Percentiles rank a stretch among this genome's conserved stretches.
phyloP scores from a whole-genome alignment of 2,329 filamentous ascomycete species.

The Ceratocystis colombiana region DNA sequence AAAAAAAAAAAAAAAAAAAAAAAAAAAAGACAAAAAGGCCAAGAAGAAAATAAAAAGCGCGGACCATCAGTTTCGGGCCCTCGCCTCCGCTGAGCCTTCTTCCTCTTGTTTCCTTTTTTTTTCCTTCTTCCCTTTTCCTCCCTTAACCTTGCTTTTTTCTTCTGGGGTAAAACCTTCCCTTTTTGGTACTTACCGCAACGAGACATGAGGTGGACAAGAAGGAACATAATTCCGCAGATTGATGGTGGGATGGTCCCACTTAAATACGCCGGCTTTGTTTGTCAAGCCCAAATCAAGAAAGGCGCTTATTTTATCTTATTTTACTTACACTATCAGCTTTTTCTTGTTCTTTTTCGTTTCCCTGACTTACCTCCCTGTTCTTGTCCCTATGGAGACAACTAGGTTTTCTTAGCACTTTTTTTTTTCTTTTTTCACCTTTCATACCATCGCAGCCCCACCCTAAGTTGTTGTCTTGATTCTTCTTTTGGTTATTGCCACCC shows the following conservation, averaged over 20 bases:
- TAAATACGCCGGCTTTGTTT: neutral
- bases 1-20: neutral
- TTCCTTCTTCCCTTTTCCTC: neutral
- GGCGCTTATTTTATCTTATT: conserved; percentile 7
- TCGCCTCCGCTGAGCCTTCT: neutral
- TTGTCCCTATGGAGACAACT: neutral
- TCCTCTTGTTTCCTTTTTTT: neutral
- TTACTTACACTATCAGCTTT: neutral
- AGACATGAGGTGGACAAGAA: neutral
- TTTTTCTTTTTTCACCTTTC: too few species aligned
- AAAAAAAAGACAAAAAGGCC: neutral
- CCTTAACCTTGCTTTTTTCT: neutral
- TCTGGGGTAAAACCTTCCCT: neutral
- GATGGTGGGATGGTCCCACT: neutral
- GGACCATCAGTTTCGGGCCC: conserved; percentile 12
- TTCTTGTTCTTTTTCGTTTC: neutral
- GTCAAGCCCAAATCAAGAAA: neutral
- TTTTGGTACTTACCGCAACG: neutral
- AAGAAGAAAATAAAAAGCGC: neutral
- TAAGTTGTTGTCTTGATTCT: neutral
- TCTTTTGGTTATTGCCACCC: conserved; percentile 7
- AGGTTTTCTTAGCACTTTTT: neutral
- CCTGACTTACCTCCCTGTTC: neutral
- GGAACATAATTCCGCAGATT: conserved; percentile 6
- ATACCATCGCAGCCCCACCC: neutral